phyloP scores from a whole-genome alignment of 2,329 filamentous ascomycete genomes.

The Cercospora zeae-maydis region DNA sequence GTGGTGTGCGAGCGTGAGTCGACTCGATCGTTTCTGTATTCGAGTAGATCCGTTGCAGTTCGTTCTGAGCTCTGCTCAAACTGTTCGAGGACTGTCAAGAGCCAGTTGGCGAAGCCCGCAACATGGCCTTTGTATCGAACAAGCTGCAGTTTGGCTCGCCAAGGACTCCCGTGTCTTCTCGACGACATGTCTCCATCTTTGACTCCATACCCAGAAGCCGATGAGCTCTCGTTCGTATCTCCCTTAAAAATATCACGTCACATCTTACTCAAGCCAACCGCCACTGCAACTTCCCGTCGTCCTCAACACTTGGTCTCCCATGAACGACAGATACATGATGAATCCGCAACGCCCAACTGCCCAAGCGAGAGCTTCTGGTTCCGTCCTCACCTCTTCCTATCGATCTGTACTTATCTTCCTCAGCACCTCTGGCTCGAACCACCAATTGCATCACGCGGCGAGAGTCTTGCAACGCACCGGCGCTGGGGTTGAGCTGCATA shows the following conservation, averaged over 20 bases:
- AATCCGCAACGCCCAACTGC: not conserved
- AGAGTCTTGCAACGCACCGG: not conserved
- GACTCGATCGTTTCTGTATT: not conserved
- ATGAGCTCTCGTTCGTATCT: not conserved
- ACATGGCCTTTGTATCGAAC: not conserved
- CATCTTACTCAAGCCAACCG: not conserved
- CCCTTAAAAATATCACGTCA: not conserved
- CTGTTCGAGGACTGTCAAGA: not conserved
- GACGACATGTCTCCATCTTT: not conserved
- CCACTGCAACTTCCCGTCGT: not conserved
- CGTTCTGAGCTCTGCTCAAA: not conserved
- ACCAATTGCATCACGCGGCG: not conserved
- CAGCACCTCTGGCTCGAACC: not conserved
- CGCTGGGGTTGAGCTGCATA: not conserved
- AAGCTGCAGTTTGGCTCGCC: not conserved
- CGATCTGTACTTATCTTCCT: not conserved
- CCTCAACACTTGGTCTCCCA: not conserved
- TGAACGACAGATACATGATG: not conserved
- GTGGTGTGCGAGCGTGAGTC: not conserved
- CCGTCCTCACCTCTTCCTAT: not conserved
- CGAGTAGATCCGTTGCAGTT: not conserved
- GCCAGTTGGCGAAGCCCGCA: not conserved
- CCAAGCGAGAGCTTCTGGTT: not conserved
- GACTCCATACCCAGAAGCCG: not conserved
- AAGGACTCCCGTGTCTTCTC: not conserved